A percentile compares a stretch with the other conserved stretches of the same genome.
Conservation (phyloP, 1,139 yeast genomes). For the Pichia sp. region DNA sequence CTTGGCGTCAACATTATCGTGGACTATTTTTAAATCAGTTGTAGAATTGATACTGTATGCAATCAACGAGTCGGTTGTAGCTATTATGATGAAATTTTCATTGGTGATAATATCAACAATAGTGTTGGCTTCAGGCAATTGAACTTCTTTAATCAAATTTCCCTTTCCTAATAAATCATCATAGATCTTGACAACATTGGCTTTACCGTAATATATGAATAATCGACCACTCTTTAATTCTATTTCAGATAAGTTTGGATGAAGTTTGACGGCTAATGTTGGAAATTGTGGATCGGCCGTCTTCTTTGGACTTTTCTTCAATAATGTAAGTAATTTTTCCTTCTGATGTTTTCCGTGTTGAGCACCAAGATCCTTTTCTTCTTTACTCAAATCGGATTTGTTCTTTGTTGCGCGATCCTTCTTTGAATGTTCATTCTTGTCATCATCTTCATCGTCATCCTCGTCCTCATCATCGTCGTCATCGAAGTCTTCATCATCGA, state of each 20-base stretch:
- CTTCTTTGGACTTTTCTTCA: conserved; percentile 11
- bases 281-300: not conserved
- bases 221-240: conserved; percentile 16
- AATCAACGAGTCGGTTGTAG: conserved; percentile 16
- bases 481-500: conserved; percentile 3
- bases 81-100: conserved; percentile 18
- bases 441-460: conserved; percentile 3
- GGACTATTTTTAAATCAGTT: not conserved
- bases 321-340: conserved; percentile 5
- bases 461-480: not conserved
- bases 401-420: not conserved
- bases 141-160: conserved; percentile 7
- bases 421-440: not conserved
- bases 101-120: conserved; percentile 21
- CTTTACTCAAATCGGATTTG: not conserved
- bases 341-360: conserved; percentile 8
- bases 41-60: conserved; percentile 12
- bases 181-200: conserved; percentile 12
- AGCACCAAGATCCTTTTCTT: not conserved
- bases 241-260: conserved; percentile 9
- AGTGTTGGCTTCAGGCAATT: conserved; percentile 9
- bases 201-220: conserved; percentile 11
- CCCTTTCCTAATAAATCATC: conserved; percentile 6
- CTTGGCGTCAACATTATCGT: conserved; percentile 8
- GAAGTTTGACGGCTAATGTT: conserved; percentile 3